A percentile compares a stretch with the other conserved stretches of the same genome.
phyloP scores from a whole-genome alignment of 306 rosid genomes.

The Hippophae gyantsensis region DNA sequence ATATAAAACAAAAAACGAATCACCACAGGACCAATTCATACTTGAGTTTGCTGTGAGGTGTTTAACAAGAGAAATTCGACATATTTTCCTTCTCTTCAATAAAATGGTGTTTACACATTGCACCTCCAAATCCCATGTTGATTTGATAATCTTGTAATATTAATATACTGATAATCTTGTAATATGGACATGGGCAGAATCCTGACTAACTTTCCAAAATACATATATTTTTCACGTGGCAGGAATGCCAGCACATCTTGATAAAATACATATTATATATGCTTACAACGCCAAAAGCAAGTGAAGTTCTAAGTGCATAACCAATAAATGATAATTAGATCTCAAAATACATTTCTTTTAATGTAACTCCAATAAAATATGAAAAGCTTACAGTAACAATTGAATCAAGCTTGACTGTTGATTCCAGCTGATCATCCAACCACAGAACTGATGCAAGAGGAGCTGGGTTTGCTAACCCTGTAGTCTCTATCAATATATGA shows the following conservation, averaged over 20 bases:
- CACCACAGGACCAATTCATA: background rate
- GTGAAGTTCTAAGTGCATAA: background rate
- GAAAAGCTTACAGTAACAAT: conserved; percentile 65
- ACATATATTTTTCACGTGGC: too few relatives aligned
- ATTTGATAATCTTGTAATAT: too few relatives aligned
- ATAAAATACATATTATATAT: background rate
- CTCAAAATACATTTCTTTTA: background rate
- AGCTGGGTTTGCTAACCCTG: conserved; percentile 96
- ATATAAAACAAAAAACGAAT: background rate
- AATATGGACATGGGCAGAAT: too few relatives aligned
- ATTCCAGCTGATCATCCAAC: conserved; percentile 93
- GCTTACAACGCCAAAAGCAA: background rate
- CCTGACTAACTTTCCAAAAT: too few relatives aligned
- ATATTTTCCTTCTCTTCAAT: too few relatives aligned
- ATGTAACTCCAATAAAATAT: background rate
- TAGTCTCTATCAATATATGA: conserved; percentile 92
- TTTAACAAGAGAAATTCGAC: too few relatives aligned
- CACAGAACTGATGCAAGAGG: conserved; percentile 93
- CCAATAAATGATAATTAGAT: background rate
- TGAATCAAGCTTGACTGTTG: conserved; percentile 78
- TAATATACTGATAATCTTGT: too few relatives aligned
- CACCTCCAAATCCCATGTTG: too few relatives aligned
- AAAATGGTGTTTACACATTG: too few relatives aligned
- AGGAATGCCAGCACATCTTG: too few relatives aligned
- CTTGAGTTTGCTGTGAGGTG: too few relatives aligned